phyloP scores from a whole-genome alignment of 2,329 filamentous ascomycete genomes.

The Talaromyces sp. region DNA sequence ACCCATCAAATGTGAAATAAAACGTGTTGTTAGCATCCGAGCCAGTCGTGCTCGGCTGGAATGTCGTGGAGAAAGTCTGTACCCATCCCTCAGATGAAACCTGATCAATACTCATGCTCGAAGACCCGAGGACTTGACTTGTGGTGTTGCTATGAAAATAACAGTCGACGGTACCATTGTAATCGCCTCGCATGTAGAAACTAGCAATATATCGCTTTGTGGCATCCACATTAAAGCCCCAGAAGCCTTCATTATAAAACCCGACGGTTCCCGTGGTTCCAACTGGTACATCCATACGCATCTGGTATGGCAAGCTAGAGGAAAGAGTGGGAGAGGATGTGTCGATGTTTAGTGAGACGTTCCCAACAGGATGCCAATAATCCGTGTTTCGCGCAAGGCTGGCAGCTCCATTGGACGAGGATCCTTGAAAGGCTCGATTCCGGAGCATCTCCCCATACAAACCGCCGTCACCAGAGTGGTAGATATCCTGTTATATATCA shows the following conservation, averaged over 20 bases:
- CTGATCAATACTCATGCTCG: background rate
- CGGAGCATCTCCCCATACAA: slow-evolving; percentile 34
- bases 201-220: background rate
- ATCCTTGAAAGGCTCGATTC: slow-evolving; percentile 34
- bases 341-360: background rate
- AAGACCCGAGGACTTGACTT: background rate
- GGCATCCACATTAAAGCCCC: background rate
- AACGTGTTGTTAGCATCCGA: slow-evolving; percentile 1
- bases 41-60: background rate
- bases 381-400: background rate
- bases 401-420: background rate
- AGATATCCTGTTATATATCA: slow-evolving; percentile 30
- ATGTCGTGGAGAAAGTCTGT: background rate
- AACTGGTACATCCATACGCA: background rate
- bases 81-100: background rate
- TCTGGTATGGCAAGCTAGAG: background rate
- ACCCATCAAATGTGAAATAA: background rate
- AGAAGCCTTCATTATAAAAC: background rate
- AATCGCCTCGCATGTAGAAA: background rate
- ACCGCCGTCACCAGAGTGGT: slow-evolving; percentile 36
- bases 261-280: background rate
- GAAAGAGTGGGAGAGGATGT: background rate
- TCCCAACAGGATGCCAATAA: background rate
- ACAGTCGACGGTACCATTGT: background rate
- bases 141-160: background rate